Evolutionary conservation across 768 basidiomycete genomes (phyloP), one percentile per base, ranked within the genome.

Genomic region (Boletus fagicola): DNA sequence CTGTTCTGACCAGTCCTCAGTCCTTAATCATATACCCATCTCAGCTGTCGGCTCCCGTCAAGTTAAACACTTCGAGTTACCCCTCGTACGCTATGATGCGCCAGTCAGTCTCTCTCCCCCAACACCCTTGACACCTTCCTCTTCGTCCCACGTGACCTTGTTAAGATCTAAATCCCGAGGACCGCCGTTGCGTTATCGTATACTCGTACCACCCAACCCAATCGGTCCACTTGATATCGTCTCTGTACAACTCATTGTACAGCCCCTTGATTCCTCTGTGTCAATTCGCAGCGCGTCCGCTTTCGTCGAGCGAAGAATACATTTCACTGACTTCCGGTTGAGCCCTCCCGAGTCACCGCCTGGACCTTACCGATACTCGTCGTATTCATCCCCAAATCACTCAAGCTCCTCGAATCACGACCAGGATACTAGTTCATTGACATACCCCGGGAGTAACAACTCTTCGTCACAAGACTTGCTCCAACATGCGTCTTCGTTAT

Each of bases 191-290:
- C 81, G 80, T 51, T 92, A 89, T 68, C 76, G 76, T 48, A 66
- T 90, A 47, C 76, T 80, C 58, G 63, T 78, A 0, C 87, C 89
- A 30, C 73, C 77, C 22, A 64, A 74, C 42, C 81, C 89, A 8
- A 77, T 90, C 50, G 90, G 88, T 22, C 90, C 90, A 26, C 76
- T 82, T 45, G 90, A 92, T 70, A 78, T 88, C 36, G 77, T 92
- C 30, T 81, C 88, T 53, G 79, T 89, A 55, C 79, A 83, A 15
- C 74, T 92, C 56, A 76, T 78, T 51, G 75, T 90, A 46, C 78
- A 80, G n/a, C 83, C 87, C 8, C 59, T 80, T 43, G 86, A 89
- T 60, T 71, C 78, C n/a, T 70, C 72, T 26, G 77, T 85, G 38
- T 74, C 78, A 39, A 77, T 91, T 56, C 85, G 85, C 45, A 82